A percentile compares a stretch with the other conserved stretches of the same genome.
Conservation (phyloP, 2,329 filamentous ascomycete genomes). For the Paecilomyces variotii region DNA sequence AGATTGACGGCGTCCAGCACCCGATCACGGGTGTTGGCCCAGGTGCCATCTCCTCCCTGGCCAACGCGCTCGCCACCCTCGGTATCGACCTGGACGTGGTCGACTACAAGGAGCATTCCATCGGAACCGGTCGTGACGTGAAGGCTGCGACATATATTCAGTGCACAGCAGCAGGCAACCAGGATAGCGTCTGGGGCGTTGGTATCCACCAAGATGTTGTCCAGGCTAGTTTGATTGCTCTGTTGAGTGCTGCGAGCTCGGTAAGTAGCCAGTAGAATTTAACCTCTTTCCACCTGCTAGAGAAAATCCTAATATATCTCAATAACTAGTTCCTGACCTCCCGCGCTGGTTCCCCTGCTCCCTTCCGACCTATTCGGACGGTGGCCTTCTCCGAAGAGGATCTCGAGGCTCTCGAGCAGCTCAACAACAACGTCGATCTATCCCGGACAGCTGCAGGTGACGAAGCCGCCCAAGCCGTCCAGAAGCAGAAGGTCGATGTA, state of each 20-base stretch:
- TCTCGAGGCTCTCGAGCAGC: conserved; percentile 35
- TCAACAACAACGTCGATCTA: conserved; percentile 20
- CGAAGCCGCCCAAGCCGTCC: conserved; percentile 16
- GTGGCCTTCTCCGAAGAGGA: conserved; percentile 42
- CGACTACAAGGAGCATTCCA: conserved; percentile 94
- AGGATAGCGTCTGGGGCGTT: conserved; percentile 71
- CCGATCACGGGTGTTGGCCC: conserved; percentile 73
- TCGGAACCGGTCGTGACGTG: conserved; percentile 70
- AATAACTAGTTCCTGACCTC: conserved; percentile 57
- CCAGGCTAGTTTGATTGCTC: conserved; percentile 76
- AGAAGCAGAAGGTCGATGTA: conserved; percentile 27
- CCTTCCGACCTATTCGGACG: conserved; percentile 51
- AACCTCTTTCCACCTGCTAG: background rate
- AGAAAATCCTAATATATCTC: background rate
- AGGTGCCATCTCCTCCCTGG: conserved; percentile 82
- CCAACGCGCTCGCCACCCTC: conserved; percentile 67
- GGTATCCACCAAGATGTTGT: conserved; percentile 90
- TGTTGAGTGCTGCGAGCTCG: conserved; percentile 76
- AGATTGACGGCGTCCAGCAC: conserved; percentile 73
- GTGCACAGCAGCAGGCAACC: conserved; percentile 61
- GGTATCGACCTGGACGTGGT: conserved; percentile 83
- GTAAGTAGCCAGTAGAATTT: conserved; percentile 47
- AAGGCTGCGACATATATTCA: conserved; percentile 96
- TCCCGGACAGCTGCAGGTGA: background rate
- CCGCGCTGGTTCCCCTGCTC: conserved; percentile 59